Percentiles rank a stretch among this genome's conserved stretches.
These are phyloP conservation scores for Wickerhamomyces canadensis DNA, from an alignment of 805 yeast genomes.

Conservation along the genomic window DNA sequence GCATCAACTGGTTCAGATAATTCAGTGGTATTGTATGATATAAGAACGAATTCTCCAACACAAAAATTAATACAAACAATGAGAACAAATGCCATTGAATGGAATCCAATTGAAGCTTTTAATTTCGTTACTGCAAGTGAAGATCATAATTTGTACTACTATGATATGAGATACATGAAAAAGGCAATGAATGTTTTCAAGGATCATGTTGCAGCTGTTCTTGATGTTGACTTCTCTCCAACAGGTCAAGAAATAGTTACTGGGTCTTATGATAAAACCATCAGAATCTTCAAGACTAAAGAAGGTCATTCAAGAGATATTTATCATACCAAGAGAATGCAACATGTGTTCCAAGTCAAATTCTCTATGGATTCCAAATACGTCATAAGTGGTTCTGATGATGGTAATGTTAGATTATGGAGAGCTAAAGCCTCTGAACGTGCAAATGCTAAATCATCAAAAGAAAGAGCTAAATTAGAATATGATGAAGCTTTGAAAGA, in stretches of 20 bases:
- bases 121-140: constrained; percentile 89
- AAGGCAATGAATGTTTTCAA: constrained; percentile 80
- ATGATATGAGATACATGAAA: constrained; percentile 93
- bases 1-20: constrained; percentile 92
- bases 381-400: constrained; percentile 89
- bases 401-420: constrained; percentile 94
- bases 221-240: constrained; percentile 93
- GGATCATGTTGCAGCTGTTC: constrained; percentile 93
- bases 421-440: constrained; percentile 82
- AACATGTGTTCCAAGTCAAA: constrained; percentile 77
- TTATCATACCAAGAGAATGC: constrained; percentile 98
- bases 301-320: constrained; percentile 94
- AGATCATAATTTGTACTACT: constrained; percentile 89
- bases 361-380: constrained; percentile 88
- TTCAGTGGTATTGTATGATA: constrained; percentile 83
- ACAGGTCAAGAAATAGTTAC: constrained; percentile 95
- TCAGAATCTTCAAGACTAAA: constrained; percentile 66
- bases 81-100: constrained; percentile 79
- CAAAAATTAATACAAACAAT: constrained; percentile 82
- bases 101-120: constrained; percentile 99
- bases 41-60: constrained; percentile 85
- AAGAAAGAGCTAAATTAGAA: constrained; percentile 77
- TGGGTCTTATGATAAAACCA: constrained; percentile 91
- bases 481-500: constrained; percentile 90
- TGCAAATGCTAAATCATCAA: constrained; percentile 71